Evolutionary conservation across 805 yeast genomes (phyloP), one percentile per base, ranked within the genome.

Genomic region (Pichia occidentalis): DNA sequence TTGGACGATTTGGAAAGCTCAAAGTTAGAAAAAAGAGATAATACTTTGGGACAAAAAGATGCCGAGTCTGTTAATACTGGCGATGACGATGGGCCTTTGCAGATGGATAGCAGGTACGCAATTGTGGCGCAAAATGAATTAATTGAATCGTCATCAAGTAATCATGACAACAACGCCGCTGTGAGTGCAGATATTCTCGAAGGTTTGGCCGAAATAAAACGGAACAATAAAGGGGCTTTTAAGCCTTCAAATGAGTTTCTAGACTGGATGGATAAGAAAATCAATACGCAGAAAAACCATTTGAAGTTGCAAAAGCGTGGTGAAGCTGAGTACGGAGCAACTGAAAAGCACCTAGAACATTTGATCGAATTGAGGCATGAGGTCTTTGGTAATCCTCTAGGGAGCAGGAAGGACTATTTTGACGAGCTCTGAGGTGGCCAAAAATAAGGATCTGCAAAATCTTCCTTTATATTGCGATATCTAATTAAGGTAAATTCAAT

Each of bases 331-430:
- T 11, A 24, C 10, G 34, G 28, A 20, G 10, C 21, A 8, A 11
- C 7, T 8, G 23, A 26, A 8, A 28, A 35, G 6, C 42, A 62
- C 55, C 46, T 50, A 41, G 60, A 45, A 45, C 64, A 45, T 17
- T 36, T 61, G 13, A 41, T 52, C 4, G 40, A 30, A 4, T 29
- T 56, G 12, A 71, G 94, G 50, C 90, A 85, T 53, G 53, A 61
- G 17, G 73, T 80, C 1, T 85, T 85, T 61, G 95, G 95, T 2
- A 85, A 85, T 50, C 85, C 83, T 14, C 65, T 72, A 52, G 94
- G 81, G 0, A 57, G 70, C 40, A 67, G 92, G 43, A 81, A 80
- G 53, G 77, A 73, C 6, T 58, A 67, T 29, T 65, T 14, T 3
- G 43, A 40, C 11, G 43, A 40, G 17, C 29, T 40, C 4, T 40